phyloP scores from a whole-genome alignment of 441 rosid genomes.

The Adansonia rubrostipa region DNA sequence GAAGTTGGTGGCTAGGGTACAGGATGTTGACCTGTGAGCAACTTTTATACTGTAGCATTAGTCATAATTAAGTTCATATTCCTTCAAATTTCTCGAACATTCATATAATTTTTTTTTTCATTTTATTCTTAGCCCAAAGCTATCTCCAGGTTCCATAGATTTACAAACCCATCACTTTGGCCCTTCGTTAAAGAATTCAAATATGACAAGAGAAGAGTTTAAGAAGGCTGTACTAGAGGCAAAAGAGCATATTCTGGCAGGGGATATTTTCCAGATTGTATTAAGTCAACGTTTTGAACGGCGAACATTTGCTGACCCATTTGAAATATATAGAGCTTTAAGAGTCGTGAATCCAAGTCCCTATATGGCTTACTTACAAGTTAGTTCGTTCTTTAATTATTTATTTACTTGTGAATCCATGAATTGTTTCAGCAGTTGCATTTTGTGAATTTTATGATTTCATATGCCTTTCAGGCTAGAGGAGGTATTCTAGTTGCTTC shows the following conservation, averaged over 20 bases:
- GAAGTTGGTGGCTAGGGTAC: conserved; percentile 55
- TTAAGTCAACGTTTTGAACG: conserved; percentile 92
- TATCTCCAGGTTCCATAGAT: conserved; percentile 64
- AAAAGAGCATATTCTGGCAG: conserved; percentile 85
- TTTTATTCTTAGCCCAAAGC: conserved; percentile 64
- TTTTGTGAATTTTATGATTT: conserved; percentile 6
- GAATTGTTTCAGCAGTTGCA: background rate
- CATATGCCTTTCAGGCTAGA: conserved; percentile 59
- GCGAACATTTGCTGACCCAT: conserved; percentile 88
- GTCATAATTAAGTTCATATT: conserved; percentile 4
- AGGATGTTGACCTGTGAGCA: conserved; percentile 53
- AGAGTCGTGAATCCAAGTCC: conserved; percentile 97
- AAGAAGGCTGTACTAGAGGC: conserved; percentile 70
- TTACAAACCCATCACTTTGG: conserved; percentile 67
- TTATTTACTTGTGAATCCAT: background rate
- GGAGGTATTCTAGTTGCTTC: conserved; percentile 88
- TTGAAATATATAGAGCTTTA: conserved; percentile 86
- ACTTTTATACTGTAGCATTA: conserved; percentile 11
- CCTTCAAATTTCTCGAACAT: background rate
- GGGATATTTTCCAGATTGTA: conserved; percentile 87
- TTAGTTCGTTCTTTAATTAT: conserved; percentile 31
- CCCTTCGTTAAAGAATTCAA: conserved; percentile 63
- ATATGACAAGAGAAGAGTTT: conserved; percentile 72
- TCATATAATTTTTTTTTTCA: background rate
- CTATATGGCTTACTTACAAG: conserved; percentile 88